A percentile compares a stretch with the other conserved stretches of the same genome.
These are phyloP conservation scores for Candolleomyces aberdarensis DNA, from an alignment of 768 basidiomycete genomes.

Conservation along the genomic window DNA sequence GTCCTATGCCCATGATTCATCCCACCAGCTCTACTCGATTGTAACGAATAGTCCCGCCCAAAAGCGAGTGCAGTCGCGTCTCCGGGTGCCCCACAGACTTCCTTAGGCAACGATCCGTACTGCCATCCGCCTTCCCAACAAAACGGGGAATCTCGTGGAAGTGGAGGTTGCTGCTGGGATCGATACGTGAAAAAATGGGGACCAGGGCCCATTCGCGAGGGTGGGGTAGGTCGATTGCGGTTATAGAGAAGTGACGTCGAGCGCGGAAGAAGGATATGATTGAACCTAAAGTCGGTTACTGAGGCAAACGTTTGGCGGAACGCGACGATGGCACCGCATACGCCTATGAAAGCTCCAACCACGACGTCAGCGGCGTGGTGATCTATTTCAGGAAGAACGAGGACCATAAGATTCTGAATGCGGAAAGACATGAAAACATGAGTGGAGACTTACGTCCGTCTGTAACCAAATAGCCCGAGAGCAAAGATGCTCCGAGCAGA, in stretches of 20 bases:
- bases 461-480: conserved; percentile 53
- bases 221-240: conserved; percentile 19
- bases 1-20: too few relatives aligned
- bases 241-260: conserved; percentile 32
- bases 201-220: background rate
- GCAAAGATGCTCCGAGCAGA: conserved; percentile 51
- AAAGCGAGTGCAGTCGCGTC: conserved; percentile 29
- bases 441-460: conserved; percentile 45
- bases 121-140: conserved; percentile 45
- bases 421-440: background rate
- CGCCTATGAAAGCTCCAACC: conserved; percentile 49
- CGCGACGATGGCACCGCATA: conserved; percentile 43
- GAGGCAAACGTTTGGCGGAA: conserved; percentile 55
- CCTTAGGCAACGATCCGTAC: conserved; percentile 26
- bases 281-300: conserved; percentile 54
- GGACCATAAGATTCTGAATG: background rate
- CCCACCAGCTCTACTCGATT: too few relatives aligned
- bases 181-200: conserved; percentile 31
- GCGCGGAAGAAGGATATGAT: conserved; percentile 52
- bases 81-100: conserved; percentile 38
- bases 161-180: conserved; percentile 17
- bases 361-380: conserved; percentile 59
- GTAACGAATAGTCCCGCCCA: too few relatives aligned
- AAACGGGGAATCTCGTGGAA: conserved; percentile 33
- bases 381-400: conserved; percentile 16